Base-by-base conservation (phyloP, 139 green algal genomes). In the Tetradesmus obliquus region DNA sequence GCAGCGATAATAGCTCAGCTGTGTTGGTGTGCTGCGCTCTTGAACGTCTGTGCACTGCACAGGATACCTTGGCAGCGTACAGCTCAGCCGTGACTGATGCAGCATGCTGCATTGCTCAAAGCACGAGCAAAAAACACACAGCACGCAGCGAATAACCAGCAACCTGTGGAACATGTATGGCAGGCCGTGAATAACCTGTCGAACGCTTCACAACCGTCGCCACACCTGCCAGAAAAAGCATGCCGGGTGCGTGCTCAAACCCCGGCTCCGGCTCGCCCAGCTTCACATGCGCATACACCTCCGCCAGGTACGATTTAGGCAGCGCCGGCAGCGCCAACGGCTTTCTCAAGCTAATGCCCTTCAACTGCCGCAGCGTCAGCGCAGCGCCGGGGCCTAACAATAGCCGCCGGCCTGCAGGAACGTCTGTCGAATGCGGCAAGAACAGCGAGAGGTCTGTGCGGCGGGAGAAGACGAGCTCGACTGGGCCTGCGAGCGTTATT, bases 201-300 rank as follows among this genome's bases (percentile, higher is more conserved):
- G 32, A 45, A 45, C 32, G 32, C 32, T 45, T 45, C 0, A 45
- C 32, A 45, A 45, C 32, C 32, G 32, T 0, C 32, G 7, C 6
- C 66, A 19, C 66, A 62, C 55, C 55, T 51, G 89, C 89, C 1
- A 92, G 89, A 55, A 71, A 92, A 5, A 92, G 84, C 89, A 92
- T 88, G 19, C 89, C 89, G 0, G 89, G 89, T 0, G 81, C 62
- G 24, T 74, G 79, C 45, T 92, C 89, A 85, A 89, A 89, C 84
- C 84, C 84, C 60, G 84, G 84, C 13, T 89, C 84, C 5, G 84
- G 58, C 45, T 89, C 72, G 2, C 87, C 87, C 12, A 91, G n/a
- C 76, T 91, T 84, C 72, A 84, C 19, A n/a, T 91, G 87, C 10
- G 76, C 87, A 89, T 89, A 89, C 80, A 91, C 74, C 88, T 92